Base-by-base conservation (phyloP, 129 eudicot species). In the Centrapalus pauciflorus region DNA sequence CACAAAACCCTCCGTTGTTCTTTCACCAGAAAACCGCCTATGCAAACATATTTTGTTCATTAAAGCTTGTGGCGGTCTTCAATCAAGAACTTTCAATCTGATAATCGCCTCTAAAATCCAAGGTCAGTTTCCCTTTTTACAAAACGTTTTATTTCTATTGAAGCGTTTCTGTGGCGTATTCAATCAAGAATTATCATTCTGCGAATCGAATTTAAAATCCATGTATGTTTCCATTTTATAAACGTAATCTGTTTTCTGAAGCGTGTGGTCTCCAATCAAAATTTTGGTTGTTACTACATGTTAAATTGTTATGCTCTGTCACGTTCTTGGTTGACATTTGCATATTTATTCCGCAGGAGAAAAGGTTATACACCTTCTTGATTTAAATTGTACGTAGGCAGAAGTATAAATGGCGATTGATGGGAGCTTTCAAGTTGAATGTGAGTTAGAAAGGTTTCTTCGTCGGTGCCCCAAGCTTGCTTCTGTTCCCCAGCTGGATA, bases 401-500 rank as follows among this genome's bases (percentile, higher is more conserved):
- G 71, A 29, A 38, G 35, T 60, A 16, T 29, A 14, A 62, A 83
- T 83, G 90, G 88, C 95, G 17, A 64, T 92, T 41, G 90, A 88
- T 37, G 90, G 89, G 58, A 92, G 96, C 65, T 88, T 85, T 72
- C 23, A 72, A 6, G 56, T 92, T 37, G 70, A 81, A 48, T 17
- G 48, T 11, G 98, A 80, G 86, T 48, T 88, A 4, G 33, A 77
- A 74, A 77, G 96, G 85, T 85, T 92, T 67, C 70, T 88, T 32
- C 63, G 49, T 62, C 79, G 96, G 35, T 83, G 90, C 28, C 95
- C 96, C 9, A 73, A 78, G 77, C 87, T 92, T 25, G 80, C 75
- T 3, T 26, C 17, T 2, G 62, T 54, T 21, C 74, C 85, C 12
- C 25, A 49, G 19, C 68, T 88, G 13, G 63, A 45, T 69, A 43